These are phyloP conservation scores for Xylaria sp. DNA, from an alignment of 2,329 filamentous ascomycete species.

Conservation along the genomic window DNA sequence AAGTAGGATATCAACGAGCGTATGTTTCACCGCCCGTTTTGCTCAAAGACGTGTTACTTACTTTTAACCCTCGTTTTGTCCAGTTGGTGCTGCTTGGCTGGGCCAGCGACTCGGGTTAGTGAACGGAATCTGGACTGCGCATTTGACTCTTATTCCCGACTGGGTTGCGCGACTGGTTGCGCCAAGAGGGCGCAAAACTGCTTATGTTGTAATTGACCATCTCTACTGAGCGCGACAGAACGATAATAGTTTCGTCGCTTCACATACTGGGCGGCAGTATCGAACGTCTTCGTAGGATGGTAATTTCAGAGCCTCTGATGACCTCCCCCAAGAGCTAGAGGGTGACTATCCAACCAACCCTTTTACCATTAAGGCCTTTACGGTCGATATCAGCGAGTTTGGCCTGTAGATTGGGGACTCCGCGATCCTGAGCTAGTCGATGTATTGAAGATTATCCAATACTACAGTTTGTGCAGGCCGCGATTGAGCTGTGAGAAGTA, in stretches of 20 bases:
- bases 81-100: conserved; percentile 24
- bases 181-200: conserved; percentile 15
- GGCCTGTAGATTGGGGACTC: conserved; percentile 26
- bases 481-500: conserved; percentile 27
- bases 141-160: conserved; percentile 25
- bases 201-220: conserved; percentile 24
- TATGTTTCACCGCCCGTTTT: neutral
- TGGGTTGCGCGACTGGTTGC: conserved; percentile 16
- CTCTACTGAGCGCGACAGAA: conserved; percentile 8
- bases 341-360: conserved; percentile 15
- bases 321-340: conserved; percentile 4
- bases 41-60: neutral
- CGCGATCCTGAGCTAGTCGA: conserved; percentile 12
- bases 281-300: neutral
- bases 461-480: conserved; percentile 24
- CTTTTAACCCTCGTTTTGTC: neutral
- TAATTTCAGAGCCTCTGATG: conserved; percentile 25
- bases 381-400: conserved; percentile 20
- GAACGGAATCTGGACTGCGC: conserved; percentile 22
- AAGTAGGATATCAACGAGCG: conserved; percentile 11
- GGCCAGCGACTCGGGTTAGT: conserved; percentile 18
- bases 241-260: too few species aligned
- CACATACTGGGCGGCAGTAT: too few species aligned
- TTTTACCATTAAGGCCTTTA: conserved; percentile 19
- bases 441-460: conserved; percentile 2